Evolutionary conservation across 2,329 filamentous ascomycete species (phyloP), one percentile per base, ranked within the genome.

Genomic region (Mycosphaerella sp.): DNA sequence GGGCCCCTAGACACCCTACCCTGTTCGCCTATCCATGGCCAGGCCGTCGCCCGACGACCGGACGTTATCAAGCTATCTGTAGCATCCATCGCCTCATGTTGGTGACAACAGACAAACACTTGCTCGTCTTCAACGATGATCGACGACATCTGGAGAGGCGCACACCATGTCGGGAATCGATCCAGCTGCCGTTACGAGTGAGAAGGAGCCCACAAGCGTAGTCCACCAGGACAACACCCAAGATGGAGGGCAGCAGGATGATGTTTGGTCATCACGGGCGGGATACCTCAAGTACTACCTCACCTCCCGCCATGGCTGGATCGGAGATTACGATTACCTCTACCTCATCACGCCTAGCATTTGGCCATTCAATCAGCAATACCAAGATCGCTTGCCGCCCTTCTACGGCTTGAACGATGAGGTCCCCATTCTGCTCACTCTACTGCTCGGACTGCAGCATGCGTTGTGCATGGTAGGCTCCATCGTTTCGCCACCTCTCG

Each of bases 341-440:
- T 55, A 55, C 48, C 53, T 55, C n/a, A 41, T 55, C 9, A 55
- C 53, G 12, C 53, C 53, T 26, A 55, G 51, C 34, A 55, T 55
- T 48, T 47, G 41, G 41, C 53, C 53, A 6, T 40, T 55, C 17
- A 55, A 55, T 36, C 41, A 36, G 5, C 40, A 29, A n/a, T 52
- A 51, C 42, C 41, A 47, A 39, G 12, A 55, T 38, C 42, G 42
- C 4, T 36, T 32, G 7, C 42, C 44, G 34, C 53, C 53, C 3
- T 55, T 55, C 38, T 55, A 51, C 21, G 42, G 48, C 36, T 43
- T 52, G 11, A 42, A 55, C 42, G 53, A 55, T 17, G 48, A 55
- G 40, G 48, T 55, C 9, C 53, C 53, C 3, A 47, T 55, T n/a
- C 43, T 55, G 36, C 42, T 55, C 12, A 55, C 48, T 32, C 39